Evolutionary conservation across 768 basidiomycete genomes (phyloP).

Genomic region (Cyclocybe aegerita): DNA sequence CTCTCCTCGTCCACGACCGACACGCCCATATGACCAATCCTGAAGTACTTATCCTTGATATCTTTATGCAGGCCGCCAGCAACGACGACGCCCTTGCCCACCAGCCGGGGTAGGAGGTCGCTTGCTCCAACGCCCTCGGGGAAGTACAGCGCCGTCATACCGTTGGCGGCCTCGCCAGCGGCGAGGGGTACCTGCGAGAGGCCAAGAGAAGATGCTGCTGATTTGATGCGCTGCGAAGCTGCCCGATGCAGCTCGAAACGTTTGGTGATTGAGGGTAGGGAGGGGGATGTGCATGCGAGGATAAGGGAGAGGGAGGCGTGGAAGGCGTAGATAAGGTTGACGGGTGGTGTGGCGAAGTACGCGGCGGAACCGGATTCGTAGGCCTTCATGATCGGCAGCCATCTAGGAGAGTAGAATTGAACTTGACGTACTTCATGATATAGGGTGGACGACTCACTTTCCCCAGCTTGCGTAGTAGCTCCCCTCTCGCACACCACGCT

Average conservation of each 20-base stretch:
- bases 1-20: slow-evolving; percentile 71
- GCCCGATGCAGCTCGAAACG: slow-evolving; percentile 77
- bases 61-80: slow-evolving; percentile 86
- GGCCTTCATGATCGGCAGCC: slow-evolving; percentile 92
- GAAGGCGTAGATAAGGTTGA: slow-evolving; percentile 92
- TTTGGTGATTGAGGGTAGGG: slow-evolving; percentile 65
- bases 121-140: slow-evolving; percentile 78
- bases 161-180: slow-evolving; percentile 74
- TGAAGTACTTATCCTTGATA: slow-evolving; percentile 91
- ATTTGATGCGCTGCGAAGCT: slow-evolving; percentile 67
- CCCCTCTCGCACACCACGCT: slow-evolving; percentile 20
- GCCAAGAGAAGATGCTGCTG: slow-evolving; percentile 63
- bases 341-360: slow-evolving; percentile 95
- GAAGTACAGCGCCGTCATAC: slow-evolving; percentile 93
- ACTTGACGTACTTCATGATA: neutral
- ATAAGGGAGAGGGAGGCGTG: slow-evolving; percentile 78
- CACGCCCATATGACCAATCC: slow-evolving; percentile 94
- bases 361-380: slow-evolving; percentile 81
- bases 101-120: slow-evolving; percentile 76
- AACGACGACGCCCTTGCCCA: slow-evolving; percentile 71
- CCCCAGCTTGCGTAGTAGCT: slow-evolving; percentile 85
- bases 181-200: slow-evolving; percentile 70
- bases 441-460: slow-evolving; percentile 11
- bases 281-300: slow-evolving; percentile 22
- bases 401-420: slow-evolving; percentile 38